Evolutionary conservation across 257 asterid species (phyloP).

Genomic region (Solanum bulbocastanum): DNA sequence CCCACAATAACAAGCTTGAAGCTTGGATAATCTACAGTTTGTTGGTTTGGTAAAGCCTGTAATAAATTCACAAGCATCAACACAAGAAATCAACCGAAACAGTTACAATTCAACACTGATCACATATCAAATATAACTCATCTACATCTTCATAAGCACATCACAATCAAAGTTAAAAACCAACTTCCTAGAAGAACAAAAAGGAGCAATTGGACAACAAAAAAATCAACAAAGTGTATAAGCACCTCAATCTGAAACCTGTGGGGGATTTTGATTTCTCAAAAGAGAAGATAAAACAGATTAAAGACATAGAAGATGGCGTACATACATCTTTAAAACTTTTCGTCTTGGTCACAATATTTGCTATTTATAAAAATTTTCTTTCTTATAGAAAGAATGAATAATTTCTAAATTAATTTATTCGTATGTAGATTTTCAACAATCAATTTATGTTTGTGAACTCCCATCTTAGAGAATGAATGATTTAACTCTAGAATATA

Average conservation of each 20-base stretch:
- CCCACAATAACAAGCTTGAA: slow-evolving; percentile 80
- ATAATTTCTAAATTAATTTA: not conserved
- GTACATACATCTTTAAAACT: not conserved
- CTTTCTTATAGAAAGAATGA: not conserved
- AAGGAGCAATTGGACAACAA: not conserved
- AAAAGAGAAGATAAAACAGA: not conserved
- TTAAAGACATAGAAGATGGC: not conserved
- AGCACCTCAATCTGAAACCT: not conserved
- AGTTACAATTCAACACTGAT: not conserved
- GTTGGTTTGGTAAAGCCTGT: slow-evolving; percentile 62
- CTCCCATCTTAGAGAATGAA: not conserved
- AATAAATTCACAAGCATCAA: not conserved
- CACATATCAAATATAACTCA: not conserved
- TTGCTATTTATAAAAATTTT: not conserved
- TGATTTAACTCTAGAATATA: not conserved
- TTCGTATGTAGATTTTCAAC: not conserved
- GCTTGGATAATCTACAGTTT: slow-evolving; percentile 69
- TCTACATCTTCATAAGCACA: not conserved
- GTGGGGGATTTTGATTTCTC: not conserved
- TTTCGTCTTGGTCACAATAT: not conserved
- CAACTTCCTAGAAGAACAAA: not conserved
- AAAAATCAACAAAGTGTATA: not conserved
- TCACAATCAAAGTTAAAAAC: not conserved
- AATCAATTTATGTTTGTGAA: not conserved
- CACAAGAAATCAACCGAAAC: not conserved